phyloP scores from a whole-genome alignment of 176 grass and related monocot genomes.

The Rhynchospora pubera region DNA sequence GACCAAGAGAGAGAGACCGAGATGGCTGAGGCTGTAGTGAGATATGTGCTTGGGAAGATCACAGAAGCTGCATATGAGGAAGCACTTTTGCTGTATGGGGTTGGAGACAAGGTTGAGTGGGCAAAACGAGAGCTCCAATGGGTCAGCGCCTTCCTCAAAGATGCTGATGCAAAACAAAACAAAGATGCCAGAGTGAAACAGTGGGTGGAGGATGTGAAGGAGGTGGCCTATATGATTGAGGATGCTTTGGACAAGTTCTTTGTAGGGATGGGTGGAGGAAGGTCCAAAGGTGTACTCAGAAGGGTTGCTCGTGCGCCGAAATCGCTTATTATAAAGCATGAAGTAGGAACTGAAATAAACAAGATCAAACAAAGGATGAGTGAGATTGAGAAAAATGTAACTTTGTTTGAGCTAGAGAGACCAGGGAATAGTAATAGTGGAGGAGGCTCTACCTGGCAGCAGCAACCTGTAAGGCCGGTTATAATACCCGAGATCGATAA shows the following conservation, averaged over 20 bases:
- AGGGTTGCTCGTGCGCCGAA: not conserved
- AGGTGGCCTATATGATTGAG: slow-evolving; percentile 1
- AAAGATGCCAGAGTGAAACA: not conserved
- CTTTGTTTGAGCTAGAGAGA: not conserved
- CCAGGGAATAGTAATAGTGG: not conserved
- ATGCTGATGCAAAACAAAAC: not conserved
- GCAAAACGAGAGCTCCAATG: not conserved
- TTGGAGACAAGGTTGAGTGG: not conserved
- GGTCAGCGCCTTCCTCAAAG: not conserved
- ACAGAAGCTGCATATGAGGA: not conserved
- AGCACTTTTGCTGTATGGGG: not conserved
- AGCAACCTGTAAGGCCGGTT: not conserved
- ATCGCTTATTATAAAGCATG: not conserved
- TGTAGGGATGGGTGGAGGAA: not conserved
- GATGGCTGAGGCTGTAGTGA: not conserved
- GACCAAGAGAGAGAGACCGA: not conserved
- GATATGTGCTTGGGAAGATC: not conserved
- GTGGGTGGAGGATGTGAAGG: not conserved
- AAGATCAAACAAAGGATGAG: not conserved
- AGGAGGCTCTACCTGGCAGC: not conserved
- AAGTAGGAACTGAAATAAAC: not conserved
- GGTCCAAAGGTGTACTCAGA: not conserved
- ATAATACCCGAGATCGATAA: not conserved
- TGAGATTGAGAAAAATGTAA: not conserved
- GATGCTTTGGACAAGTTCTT: slow-evolving; percentile 2